These are phyloP conservation scores for Phytophthora tubulina DNA, from an alignment of 352 stramenopile genomes.

Conservation along the genomic window DNA sequence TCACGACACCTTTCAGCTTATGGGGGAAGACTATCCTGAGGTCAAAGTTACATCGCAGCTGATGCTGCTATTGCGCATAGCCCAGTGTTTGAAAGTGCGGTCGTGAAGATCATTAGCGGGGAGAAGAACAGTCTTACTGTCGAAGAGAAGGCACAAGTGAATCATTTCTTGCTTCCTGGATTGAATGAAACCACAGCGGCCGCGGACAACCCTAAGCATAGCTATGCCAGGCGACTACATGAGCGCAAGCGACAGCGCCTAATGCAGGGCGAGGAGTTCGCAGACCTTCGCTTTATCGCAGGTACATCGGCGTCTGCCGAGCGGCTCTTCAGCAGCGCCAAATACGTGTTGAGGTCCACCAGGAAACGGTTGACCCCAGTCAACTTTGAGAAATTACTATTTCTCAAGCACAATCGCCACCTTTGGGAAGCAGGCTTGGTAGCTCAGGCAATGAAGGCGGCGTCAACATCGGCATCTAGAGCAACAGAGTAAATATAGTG, in stretches of 20 bases:
- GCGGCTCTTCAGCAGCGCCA: neutral
- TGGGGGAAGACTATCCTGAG: neutral
- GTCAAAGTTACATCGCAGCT: neutral
- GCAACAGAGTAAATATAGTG: neutral
- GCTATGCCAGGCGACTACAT: neutral
- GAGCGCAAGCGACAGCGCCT: neutral
- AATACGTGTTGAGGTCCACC: neutral
- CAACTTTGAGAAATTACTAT: constrained; percentile 1
- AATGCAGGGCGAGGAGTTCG: neutral
- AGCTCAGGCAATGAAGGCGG: neutral
- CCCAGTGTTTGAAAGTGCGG: neutral
- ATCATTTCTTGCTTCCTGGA: neutral
- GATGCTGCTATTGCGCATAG: neutral
- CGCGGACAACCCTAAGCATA: neutral
- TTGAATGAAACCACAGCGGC: neutral
- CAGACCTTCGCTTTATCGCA: neutral
- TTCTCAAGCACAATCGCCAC: neutral
- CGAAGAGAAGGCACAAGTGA: neutral
- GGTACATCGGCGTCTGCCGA: neutral
- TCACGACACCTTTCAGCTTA: neutral
- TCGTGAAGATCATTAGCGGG: neutral
- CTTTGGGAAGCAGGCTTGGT: neutral
- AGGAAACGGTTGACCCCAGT: neutral
- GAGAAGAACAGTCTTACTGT: neutral
- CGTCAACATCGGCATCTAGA: neutral